Percentiles rank a stretch among this genome's conserved stretches.
Conservation (phyloP, 2,329 filamentous ascomycete genomes). For the Cladosporium sp. region DNA sequence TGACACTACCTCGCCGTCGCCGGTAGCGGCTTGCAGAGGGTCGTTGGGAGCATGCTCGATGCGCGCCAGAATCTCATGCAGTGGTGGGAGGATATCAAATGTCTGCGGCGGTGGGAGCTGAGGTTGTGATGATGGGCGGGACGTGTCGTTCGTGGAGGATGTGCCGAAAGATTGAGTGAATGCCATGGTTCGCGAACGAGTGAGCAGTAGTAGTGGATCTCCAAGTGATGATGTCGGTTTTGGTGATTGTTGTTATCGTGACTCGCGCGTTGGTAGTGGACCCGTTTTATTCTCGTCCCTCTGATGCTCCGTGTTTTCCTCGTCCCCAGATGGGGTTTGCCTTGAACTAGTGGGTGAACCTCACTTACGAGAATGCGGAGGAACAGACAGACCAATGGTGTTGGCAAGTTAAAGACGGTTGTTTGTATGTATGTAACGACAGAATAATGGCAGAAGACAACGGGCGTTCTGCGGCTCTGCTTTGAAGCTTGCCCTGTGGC, state of each 20-base stretch:
- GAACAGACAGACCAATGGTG: background rate
- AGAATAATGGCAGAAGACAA: too few species aligned
- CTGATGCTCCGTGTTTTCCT: background rate
- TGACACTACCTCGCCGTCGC: constrained; percentile 36
- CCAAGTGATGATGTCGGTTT: background rate
- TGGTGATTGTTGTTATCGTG: background rate
- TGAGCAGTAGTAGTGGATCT: background rate
- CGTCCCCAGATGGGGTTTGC: background rate
- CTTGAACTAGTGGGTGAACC: background rate
- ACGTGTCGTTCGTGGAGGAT: constrained; percentile 2
- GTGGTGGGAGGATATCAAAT: constrained; percentile 79
- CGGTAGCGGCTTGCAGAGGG: constrained; percentile 14
- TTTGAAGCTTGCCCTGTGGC: background rate
- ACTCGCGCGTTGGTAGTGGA: background rate
- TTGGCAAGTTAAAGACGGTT: background rate
- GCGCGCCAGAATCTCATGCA: constrained; percentile 71
- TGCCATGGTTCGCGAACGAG: background rate
- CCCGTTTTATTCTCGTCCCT: too few species aligned
- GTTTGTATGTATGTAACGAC: background rate
- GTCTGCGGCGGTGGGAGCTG: constrained; percentile 68
- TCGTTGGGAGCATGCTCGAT: constrained; percentile 39
- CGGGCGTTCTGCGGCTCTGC: too few species aligned
- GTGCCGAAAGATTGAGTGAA: constrained; percentile 6
- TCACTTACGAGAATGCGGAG: background rate
- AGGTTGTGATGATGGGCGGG: constrained; percentile 3